Evolutionary conservation across 441 rosid species (phyloP).

Genomic region (Erodium texanum): DNA sequence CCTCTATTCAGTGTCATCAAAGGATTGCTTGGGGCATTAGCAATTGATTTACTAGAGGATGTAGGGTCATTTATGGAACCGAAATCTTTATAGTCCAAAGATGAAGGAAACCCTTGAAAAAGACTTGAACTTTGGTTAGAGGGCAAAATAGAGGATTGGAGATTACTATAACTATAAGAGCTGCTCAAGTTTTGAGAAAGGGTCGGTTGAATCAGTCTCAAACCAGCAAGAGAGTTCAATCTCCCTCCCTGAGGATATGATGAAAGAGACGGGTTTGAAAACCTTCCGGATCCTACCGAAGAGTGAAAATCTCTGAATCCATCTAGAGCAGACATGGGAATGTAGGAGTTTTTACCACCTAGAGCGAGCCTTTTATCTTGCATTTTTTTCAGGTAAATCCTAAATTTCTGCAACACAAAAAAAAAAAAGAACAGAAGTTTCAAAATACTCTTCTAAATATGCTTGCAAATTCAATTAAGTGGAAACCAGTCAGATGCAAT

Average conservation of each 20-base stretch:
- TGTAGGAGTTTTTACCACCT: conserved; percentile 49
- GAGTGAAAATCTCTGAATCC: conserved; percentile 49
- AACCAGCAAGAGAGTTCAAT: conserved; percentile 48
- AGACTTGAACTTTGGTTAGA: conserved; percentile 37
- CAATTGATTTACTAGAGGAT: conserved; percentile 29
- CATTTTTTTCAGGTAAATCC: conserved; percentile 71
- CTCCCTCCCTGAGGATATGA: conserved; percentile 50
- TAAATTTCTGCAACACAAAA: conserved; percentile 52
- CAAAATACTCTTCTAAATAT: too few species aligned
- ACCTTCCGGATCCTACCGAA: conserved; percentile 39
- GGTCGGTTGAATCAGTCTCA: conserved; percentile 54
- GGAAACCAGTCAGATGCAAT: background rate
- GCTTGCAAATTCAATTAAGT: background rate
- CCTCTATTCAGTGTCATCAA: conserved; percentile 26
- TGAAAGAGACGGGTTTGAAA: conserved; percentile 36
- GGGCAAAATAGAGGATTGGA: conserved; percentile 31
- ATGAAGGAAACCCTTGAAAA: conserved; percentile 57
- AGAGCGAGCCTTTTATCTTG: conserved; percentile 61
- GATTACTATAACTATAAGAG: conserved; percentile 30
- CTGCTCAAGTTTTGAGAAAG: conserved; percentile 32
- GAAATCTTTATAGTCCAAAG: conserved; percentile 41
- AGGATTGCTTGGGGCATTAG: conserved; percentile 34
- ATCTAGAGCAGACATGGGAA: conserved; percentile 36
- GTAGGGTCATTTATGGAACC: conserved; percentile 28
- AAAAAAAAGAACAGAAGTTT: too few species aligned